A percentile compares a stretch with the other conserved stretches of the same genome.
phyloP scores from a whole-genome alignment of 176 grass and related monocot genomes.

The Typha latifolia region DNA sequence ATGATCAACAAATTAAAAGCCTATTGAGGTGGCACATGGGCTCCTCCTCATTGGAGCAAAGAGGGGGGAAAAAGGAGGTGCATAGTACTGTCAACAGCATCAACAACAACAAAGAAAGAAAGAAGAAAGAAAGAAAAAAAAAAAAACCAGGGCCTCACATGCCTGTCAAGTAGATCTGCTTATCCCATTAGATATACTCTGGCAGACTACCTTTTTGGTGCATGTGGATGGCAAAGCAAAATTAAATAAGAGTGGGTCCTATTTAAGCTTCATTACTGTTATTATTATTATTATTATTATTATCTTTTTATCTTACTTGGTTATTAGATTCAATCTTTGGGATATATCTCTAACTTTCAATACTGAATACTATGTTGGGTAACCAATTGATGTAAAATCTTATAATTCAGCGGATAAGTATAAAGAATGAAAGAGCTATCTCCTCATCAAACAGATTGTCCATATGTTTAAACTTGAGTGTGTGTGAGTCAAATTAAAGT shows the following conservation, averaged over 20 bases:
- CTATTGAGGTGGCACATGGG: constrained; percentile 17
- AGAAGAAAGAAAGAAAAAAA: neutral
- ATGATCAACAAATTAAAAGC: neutral
- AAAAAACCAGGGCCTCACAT: constrained; percentile 15
- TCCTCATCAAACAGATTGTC: too few relatives aligned
- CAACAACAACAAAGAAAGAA: too few relatives aligned
- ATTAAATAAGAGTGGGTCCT: neutral
- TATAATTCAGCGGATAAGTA: too few relatives aligned
- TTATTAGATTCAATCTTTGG: too few relatives aligned
- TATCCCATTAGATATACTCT: constrained; percentile 15
- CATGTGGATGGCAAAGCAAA: neutral
- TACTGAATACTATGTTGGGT: too few relatives aligned
- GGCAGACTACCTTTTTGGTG: constrained; percentile 6
- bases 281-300: too few relatives aligned
- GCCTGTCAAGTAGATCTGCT: constrained; percentile 21
- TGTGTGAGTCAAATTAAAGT: too few relatives aligned
- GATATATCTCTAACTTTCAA: too few relatives aligned
- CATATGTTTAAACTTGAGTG: too few relatives aligned
- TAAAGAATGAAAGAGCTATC: too few relatives aligned
- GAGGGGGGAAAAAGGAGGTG: neutral
- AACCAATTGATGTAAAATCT: too few relatives aligned
- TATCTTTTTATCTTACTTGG: too few relatives aligned
- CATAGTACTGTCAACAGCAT: neutral
- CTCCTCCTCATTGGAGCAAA: constrained; percentile 3
- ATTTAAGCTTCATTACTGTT: neutral